Percentiles rank a stretch among this genome's conserved stretches.
Conservation (phyloP, 495 filamentous ascomycete species). For the Penicillium longicatenatum region DNA sequence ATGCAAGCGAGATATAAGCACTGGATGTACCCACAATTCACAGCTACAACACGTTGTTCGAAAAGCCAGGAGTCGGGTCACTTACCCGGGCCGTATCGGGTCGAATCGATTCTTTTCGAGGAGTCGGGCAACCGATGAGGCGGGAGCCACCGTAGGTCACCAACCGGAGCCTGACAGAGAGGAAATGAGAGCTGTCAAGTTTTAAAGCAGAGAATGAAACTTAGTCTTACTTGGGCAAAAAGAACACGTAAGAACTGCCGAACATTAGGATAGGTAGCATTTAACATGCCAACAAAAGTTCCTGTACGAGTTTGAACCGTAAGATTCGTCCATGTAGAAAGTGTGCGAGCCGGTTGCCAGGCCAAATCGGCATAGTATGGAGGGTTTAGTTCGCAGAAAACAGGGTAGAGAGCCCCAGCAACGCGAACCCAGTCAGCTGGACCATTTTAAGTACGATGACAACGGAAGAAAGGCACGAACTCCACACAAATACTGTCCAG, state of each 20-base stretch:
- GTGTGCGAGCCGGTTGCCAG: constrained; percentile 11
- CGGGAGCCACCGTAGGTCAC: constrained; percentile 12
- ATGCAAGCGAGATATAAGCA: background rate
- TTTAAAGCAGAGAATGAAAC: background rate
- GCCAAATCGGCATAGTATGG: constrained; percentile 19
- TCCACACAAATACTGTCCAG: too few relatives aligned
- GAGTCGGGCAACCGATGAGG: constrained; percentile 7
- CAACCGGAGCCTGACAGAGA: constrained; percentile 2
- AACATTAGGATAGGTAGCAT: constrained; percentile 11
- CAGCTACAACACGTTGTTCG: background rate
- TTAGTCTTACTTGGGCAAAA: constrained; percentile 2
- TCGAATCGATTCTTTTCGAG: constrained; percentile 10
- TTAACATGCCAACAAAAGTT: constrained; percentile 12
- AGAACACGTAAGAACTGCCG: constrained; percentile 13
- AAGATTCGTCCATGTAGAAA: constrained; percentile 19
- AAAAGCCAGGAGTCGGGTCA: background rate
- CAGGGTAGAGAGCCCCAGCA: too few relatives aligned
- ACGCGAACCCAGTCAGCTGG: too few relatives aligned
- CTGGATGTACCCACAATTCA: too few relatives aligned
- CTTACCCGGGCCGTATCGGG: constrained; percentile 12
- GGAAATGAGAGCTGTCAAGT: too few relatives aligned
- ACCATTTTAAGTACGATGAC: too few relatives aligned
- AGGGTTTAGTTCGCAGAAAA: background rate
- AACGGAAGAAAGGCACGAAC: too few relatives aligned
- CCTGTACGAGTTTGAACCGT: constrained; percentile 17